phyloP scores from a whole-genome alignment of 441 rosid genomes.

The Biscutella auriculata region DNA sequence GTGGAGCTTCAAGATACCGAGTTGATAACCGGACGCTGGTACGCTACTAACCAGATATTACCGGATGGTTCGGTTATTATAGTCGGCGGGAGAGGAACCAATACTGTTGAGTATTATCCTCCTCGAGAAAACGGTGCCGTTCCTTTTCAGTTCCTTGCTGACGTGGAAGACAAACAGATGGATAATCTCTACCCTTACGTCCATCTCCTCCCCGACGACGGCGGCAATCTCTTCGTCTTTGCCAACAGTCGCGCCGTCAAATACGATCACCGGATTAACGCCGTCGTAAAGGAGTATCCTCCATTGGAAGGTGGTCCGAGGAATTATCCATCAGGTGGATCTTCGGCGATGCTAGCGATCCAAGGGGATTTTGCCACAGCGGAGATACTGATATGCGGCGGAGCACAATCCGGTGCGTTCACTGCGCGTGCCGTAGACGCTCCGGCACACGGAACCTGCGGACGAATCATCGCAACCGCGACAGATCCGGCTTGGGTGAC shows the following conservation, averaged over 20 bases:
- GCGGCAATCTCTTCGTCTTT: conserved; percentile 41
- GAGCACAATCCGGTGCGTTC: conserved; percentile 50
- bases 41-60: conserved; percentile 47
- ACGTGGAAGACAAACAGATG: conserved; percentile 48
- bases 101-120: conserved; percentile 52
- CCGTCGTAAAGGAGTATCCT: conserved; percentile 35
- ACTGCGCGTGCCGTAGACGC: conserved; percentile 29
- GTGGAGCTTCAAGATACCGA: conserved; percentile 39
- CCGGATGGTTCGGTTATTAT: conserved; percentile 56
- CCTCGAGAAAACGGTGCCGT: conserved; percentile 35
- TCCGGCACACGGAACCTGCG: conserved; percentile 53
- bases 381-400: conserved; percentile 49
- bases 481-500: conserved; percentile 40
- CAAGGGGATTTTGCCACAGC: conserved; percentile 36
- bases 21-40: conserved; percentile 45
- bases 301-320: conserved; percentile 50
- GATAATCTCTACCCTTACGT: conserved; percentile 60
- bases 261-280: conserved; percentile 32
- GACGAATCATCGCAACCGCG: conserved; percentile 42
- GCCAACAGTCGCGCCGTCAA: conserved; percentile 50
- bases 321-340: conserved; percentile 60
- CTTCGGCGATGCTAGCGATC: conserved; percentile 51
- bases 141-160: conserved; percentile 38
- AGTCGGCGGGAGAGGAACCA: conserved; percentile 49
- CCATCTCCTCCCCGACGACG: conserved; percentile 51